A percentile compares a stretch with the other conserved stretches of the same genome.
Conservation (phyloP, 306 rosid genomes). For the Quercus dentata region DNA sequence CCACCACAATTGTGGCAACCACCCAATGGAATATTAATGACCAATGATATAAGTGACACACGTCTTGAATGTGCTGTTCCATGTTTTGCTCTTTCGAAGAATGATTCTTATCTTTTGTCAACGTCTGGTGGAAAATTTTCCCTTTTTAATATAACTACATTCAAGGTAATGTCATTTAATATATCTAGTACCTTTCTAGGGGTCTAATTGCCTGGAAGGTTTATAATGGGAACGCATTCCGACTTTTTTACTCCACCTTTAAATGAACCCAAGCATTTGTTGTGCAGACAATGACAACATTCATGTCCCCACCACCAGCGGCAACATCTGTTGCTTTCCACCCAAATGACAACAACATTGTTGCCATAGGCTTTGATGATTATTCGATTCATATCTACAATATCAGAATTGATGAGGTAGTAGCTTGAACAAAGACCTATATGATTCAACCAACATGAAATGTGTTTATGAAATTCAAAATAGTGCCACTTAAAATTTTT, state of each 20-base stretch:
- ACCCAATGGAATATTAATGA: conserved; percentile 93
- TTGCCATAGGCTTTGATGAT: conserved; percentile 98
- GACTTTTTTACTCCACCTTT: neutral
- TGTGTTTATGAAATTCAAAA: neutral
- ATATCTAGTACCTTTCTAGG: neutral
- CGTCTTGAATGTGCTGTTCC: conserved; percentile 90
- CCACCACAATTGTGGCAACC: conserved; percentile 96
- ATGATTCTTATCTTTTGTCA: conserved; percentile 95
- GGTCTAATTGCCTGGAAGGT: neutral
- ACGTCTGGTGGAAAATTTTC: conserved; percentile 98
- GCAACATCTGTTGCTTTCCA: conserved; percentile 96
- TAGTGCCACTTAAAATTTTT: neutral
- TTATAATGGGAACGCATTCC: neutral
- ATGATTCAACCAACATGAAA: neutral
- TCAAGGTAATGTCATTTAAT: conserved; percentile 57
- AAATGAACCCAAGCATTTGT: conserved; percentile 1
- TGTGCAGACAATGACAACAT: conserved; percentile 93
- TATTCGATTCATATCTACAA: conserved; percentile 89
- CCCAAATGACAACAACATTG: conserved; percentile 95
- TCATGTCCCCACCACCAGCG: conserved; percentile 98
- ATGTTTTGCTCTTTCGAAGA: conserved; percentile 97
- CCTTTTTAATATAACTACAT: conserved; percentile 96
- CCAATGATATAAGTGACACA: conserved; percentile 83
- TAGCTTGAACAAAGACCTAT: conserved; percentile 7
- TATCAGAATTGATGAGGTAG: conserved; percentile 91